Base-by-base conservation (phyloP, 2,329 filamentous ascomycete genomes). In the Amphichorda felina region DNA sequence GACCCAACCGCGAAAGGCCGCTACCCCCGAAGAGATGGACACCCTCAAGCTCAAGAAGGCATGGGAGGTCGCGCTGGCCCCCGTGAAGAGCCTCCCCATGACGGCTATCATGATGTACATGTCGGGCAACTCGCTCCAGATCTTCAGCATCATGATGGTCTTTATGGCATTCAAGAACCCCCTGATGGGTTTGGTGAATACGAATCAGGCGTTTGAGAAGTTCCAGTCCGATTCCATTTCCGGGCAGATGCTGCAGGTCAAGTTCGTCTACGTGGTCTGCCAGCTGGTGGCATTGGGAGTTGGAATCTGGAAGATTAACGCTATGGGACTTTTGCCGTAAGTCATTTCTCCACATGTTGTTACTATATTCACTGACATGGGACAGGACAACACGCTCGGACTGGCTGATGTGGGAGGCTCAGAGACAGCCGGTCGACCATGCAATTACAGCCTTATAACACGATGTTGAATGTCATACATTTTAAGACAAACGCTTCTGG, bases 91-190 rank as follows among this genome's bases (percentile, higher is more conserved):
- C 55, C 70, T 98, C 32, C 91, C 91, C 39, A 98, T 98, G 91
- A 96, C 93, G 38, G 88, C 81, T 43, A 89, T 98, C 57, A 95
- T 95, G 79, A 96, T 96, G 87, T 98, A 98, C 72, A 98, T 98
- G 91, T 93, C 89, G 22, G 91, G 91, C 51, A 98, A 96, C 64
- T 87, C 85, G 41, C 75, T 98, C 32, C 91, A 98, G 57, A 96
- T 98, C 46, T 98, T 98, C 68, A 93, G 83, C 61, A 96, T 98
- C 61, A 96, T 96, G 86, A 98, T 96, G 88, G 89, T 96, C 14
- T 88, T 89, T 51, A 96, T 95, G 82, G 79, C 94, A 31, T 98
- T 98, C 72, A 96, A 96, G 69, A 93, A 84, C 46, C 91, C 91
- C 8, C 72, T 98, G 41, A 75, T 85, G 59, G 91, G 88, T 24